Evolutionary conservation across 2,329 filamentous ascomycete genomes (phyloP), one percentile per base, ranked within the genome.

Genomic region (Trichoderma sp.): DNA sequence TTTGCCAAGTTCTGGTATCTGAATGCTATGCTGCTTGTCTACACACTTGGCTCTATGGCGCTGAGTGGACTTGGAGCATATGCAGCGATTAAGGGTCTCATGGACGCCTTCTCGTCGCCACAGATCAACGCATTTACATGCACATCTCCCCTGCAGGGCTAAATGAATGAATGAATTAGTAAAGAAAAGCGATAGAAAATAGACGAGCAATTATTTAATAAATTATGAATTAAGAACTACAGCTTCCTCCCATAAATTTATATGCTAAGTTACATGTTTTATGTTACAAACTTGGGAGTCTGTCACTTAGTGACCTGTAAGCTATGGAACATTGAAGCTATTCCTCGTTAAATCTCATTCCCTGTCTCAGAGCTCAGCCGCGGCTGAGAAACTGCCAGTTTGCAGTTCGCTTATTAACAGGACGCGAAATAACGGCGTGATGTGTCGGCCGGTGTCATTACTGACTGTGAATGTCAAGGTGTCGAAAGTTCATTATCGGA

Each of bases 51-150:
- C 8, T 74, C 72, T 15, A 50, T 74, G 61, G 68, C 72, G 11
- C 63, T 74, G 65, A 70, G 69, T 55, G 73, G 73, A 3, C 58
- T 74, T 5, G 73, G 73, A 28, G 69, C 64, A 20, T 74, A 74
- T 67, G 69, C 73, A 23, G 70, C 73, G 2, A 68, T 74, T 15
- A 39, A 72, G 47, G 73, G 73, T 67, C 58, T 75, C 39, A 66
- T 74, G 62, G 61, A 39, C 43, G 74, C 73, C n/a, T 74, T 73
- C 28, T 70, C 73, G 23, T 62, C 74, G 13, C 70, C 74, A 8
- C 74, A 75, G 70, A 70, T 75, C 8, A 75, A 75, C 30, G 72
- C 74, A 4, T 74, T 75, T 50, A 73, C 73, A 15, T 74, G 74
- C 57, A 36, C 43, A n/a, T 75, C 73, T 17, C 73, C 74, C 26